These are phyloP conservation scores for Mucor irregularis DNA, from an alignment of 371 early-diverging fungal species.

Conservation along the genomic window DNA sequence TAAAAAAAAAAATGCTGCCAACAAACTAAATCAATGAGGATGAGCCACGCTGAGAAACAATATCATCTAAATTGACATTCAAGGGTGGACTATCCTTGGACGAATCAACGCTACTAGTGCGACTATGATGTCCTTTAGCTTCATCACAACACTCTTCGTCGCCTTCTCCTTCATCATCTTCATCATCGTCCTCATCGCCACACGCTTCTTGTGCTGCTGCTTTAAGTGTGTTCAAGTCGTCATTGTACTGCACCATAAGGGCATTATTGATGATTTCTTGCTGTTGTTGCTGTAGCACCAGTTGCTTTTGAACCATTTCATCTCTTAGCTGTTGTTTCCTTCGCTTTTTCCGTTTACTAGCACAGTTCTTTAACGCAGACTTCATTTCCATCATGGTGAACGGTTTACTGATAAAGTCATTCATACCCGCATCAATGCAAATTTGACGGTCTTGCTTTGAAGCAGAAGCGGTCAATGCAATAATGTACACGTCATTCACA, in stretches of 20 bases:
- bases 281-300: neutral
- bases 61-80: no score
- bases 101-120: neutral
- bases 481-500: constrained; percentile 51
- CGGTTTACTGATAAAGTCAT: constrained; percentile 64
- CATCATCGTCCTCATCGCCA: neutral
- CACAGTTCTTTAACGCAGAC: constrained; percentile 34
- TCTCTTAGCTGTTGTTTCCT: constrained; percentile 6
- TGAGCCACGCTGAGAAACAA: no score
- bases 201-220: no score
- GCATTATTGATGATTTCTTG: neutral
- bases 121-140: no score
- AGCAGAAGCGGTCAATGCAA: constrained; percentile 62
- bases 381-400: constrained; percentile 62
- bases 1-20: no score
- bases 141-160: neutral
- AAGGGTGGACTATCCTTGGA: neutral
- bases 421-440: constrained; percentile 65
- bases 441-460: constrained; percentile 57
- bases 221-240: neutral
- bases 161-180: neutral
- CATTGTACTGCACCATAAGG: neutral
- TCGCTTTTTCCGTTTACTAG: constrained; percentile 13
- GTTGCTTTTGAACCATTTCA: neutral
- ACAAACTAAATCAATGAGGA: no score